Evolutionary conservation across 805 yeast species (phyloP).

Genomic region (Kodamaea nitidulidarum): DNA sequence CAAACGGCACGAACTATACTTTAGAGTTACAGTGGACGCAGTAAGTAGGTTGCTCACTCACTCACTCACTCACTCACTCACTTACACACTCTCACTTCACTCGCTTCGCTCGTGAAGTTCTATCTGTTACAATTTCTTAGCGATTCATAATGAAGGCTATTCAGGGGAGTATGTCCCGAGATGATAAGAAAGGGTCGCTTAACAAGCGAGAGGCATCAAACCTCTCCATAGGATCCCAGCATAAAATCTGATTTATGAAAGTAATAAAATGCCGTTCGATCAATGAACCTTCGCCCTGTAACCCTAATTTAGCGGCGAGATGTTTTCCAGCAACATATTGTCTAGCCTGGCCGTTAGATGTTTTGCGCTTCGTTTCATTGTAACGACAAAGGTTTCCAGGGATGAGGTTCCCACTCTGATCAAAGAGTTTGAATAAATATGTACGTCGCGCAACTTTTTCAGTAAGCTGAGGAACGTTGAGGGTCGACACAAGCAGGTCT

Average conservation of each 20-base stretch:
- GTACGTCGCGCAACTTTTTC: conserved; percentile 34
- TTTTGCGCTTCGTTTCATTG: conserved; percentile 4
- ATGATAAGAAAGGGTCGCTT: conserved; percentile 1
- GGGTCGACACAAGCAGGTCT: conserved; percentile 1
- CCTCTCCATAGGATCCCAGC: conserved; percentile 30
- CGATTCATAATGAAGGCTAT: too few species aligned
- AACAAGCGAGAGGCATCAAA: conserved; percentile 9
- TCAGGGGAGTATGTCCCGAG: too few species aligned
- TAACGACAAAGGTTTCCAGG: conserved; percentile 28
- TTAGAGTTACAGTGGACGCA: too few species aligned
- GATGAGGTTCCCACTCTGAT: conserved; percentile 36
- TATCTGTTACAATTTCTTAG: too few species aligned
- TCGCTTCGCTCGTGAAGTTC: too few species aligned
- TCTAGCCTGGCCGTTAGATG: conserved; percentile 10
- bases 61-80: too few species aligned
- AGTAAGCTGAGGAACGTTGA: conserved; percentile 15
- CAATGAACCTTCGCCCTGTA: conserved; percentile 12
- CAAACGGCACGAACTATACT: too few species aligned
- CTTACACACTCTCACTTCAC: too few species aligned
- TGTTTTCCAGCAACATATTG: conserved; percentile 16
- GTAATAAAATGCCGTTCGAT: conserved; percentile 17
- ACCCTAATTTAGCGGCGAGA: conserved; percentile 27
- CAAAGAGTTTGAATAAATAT: conserved; percentile 35
- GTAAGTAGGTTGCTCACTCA: too few species aligned
- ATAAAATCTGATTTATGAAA: conserved; percentile 29